Evolutionary conservation across 192 early-diverging fungal genomes (phyloP), one percentile per base, ranked within the genome.

Genomic region (Coemansia sp.): DNA sequence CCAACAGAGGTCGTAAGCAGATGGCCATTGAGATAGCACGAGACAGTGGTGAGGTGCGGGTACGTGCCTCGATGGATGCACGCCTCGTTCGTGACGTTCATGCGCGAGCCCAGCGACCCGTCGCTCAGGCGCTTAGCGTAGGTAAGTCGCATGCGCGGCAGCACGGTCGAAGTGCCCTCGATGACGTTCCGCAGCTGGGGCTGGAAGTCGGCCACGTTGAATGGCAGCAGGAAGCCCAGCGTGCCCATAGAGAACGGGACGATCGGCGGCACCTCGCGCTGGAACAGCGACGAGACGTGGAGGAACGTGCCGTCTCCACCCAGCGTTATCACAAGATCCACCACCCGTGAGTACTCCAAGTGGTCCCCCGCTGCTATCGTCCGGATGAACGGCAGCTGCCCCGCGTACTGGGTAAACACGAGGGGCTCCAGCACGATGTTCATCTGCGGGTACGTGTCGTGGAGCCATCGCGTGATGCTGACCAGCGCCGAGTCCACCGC

Each of bases 251-350:
- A 97, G 57, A 97, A 97, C 9, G 93, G 93, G 45, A 95, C 77
- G n/a, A 97, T 87, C 9, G 95, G 95, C 23, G 95, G 95, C 7
- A 89, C 90, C 11, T 82, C 74, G 21, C 77, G 70, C 14, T 84
- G 84, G 71, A 96, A 96, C 28, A 95, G 72, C 9, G 89, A 91
- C 3, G 92, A 92, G 1, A 91, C 82, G 64, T 96, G 93, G 59
- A 96, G 83, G 50, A 96, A 90, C 6, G 95, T 96, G 21, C 95
- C 95, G 66, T 96, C 94, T 28, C 95, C 94, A 35, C 94, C 95
- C 10, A 96, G 80, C n/a, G 94, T 94, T n/a, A 96, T 83, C 6
- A 90, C 92, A 69, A 94, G 89, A 70, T 96, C 94, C 0, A 92
- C 86, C 0, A 84, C 77, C 21, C 91, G 75, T 8, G 87, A 73